Percentiles rank a stretch among this genome's conserved stretches.
phyloP scores from a whole-genome alignment of 805 yeast genomes.

The Nakazawaea anatomiae region DNA sequence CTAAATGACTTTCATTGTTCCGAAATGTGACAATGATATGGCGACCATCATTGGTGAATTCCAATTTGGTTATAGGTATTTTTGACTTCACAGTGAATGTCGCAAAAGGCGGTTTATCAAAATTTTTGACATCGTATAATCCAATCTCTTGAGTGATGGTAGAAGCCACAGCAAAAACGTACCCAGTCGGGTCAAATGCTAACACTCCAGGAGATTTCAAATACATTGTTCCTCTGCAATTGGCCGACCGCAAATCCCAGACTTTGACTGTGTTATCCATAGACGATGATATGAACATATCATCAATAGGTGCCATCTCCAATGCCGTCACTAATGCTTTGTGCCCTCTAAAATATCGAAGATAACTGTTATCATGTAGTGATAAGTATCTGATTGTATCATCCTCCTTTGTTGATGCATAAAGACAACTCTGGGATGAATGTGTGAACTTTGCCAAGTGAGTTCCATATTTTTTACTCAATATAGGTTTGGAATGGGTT shows the following conservation, averaged over 20 bases:
- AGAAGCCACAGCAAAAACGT: constrained; percentile 67
- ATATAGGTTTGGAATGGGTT: constrained; percentile 57
- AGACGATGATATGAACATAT: constrained; percentile 60
- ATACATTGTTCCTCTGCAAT: constrained; percentile 57
- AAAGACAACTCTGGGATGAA: constrained; percentile 56
- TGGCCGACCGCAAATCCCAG: constrained; percentile 78
- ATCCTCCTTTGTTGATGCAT: constrained; percentile 79
- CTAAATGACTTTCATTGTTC: constrained; percentile 45
- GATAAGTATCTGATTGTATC: constrained; percentile 72
- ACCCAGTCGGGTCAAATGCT: constrained; percentile 81
- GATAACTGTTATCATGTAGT: constrained; percentile 68
- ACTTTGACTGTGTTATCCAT: constrained; percentile 73
- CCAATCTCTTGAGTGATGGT: constrained; percentile 37
- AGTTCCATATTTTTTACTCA: constrained; percentile 88
- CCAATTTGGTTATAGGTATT: constrained; percentile 49
- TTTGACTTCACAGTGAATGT: constrained; percentile 29
- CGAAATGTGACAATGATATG: constrained; percentile 53
- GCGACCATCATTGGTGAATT: constrained; percentile 76
- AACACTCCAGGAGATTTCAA: constrained; percentile 49
- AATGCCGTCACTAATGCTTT: constrained; percentile 66
- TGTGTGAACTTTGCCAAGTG: constrained; percentile 83
- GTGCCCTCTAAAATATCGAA: constrained; percentile 88
- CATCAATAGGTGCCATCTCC: constrained; percentile 67
- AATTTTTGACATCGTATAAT: constrained; percentile 55
- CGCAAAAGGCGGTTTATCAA: constrained; percentile 53